Percentiles rank a stretch among this genome's conserved stretches.
These are phyloP conservation scores for Cutaneotrichosporon sp. DNA, from an alignment of 1,284 basidiomycete genomes.

Conservation along the genomic window DNA sequence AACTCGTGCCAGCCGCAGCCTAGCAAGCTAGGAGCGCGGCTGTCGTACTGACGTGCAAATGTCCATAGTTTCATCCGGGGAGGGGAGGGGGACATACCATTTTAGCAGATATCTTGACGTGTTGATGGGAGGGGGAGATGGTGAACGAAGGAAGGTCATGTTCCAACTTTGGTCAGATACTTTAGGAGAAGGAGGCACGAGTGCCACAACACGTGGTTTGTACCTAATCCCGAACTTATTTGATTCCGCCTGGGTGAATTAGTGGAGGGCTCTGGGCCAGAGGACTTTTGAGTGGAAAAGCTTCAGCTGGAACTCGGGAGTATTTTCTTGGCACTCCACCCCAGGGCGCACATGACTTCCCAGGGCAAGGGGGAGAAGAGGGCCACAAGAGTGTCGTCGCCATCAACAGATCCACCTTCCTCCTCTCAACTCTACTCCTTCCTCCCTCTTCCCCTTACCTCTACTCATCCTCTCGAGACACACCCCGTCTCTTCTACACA, in stretches of 20 bases:
- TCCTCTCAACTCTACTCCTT: not conserved
- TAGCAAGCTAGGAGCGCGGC: conserved; percentile 11
- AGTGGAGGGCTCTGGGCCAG: not conserved
- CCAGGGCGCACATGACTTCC: not conserved
- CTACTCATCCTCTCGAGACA: conserved; percentile 3
- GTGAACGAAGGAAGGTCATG: not conserved
- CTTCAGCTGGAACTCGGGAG: conserved; percentile 6
- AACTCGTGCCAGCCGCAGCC: conserved; percentile 33
- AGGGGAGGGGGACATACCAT: conserved; percentile 11
- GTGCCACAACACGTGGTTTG: not conserved
- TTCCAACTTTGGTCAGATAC: not conserved
- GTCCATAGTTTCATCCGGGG: conserved; percentile 37
- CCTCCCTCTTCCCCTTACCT: not conserved
- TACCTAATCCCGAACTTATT: not conserved
- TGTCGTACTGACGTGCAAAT: conserved; percentile 49
- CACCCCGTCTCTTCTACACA: not conserved
- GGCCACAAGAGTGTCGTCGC: not conserved
- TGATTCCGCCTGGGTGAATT: not conserved
- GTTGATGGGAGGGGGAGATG: conserved; percentile 7
- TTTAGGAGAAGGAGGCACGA: not conserved
- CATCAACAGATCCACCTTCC: not conserved
- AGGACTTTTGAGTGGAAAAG: not conserved
- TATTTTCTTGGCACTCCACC: not conserved
- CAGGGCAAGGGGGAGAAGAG: not conserved
- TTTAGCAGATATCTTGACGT: not conserved